A percentile compares a stretch with the other conserved stretches of the same genome.
phyloP scores from a whole-genome alignment of 768 basidiomycete species.

The Lentinula edodes region DNA sequence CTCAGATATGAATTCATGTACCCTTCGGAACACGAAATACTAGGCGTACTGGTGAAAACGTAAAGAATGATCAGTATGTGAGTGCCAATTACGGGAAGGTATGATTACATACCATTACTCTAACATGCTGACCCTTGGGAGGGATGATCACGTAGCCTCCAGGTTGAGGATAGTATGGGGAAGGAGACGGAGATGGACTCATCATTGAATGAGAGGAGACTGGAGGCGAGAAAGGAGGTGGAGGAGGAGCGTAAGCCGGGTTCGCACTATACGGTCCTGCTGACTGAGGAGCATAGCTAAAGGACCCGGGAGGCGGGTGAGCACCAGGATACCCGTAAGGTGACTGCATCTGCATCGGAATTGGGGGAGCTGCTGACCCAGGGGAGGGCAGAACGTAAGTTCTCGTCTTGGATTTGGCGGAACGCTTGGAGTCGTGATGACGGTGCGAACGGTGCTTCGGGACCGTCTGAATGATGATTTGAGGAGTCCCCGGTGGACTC shows the following conservation, averaged over 20 bases:
- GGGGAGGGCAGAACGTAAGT: neutral
- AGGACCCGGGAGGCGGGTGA: slow-evolving; percentile 1
- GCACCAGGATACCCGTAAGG: neutral
- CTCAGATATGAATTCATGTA: neutral
- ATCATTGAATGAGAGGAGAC: neutral
- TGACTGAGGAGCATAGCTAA: neutral
- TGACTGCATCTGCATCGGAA: neutral
- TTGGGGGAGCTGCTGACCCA: neutral
- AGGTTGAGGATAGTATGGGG: neutral
- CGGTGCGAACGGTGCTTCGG: slow-evolving; percentile 3
- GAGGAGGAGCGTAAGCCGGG: neutral
- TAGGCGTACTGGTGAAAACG: neutral
- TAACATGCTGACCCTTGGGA: neutral
- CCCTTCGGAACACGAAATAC: neutral
- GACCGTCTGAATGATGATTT: neutral
- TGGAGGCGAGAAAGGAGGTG: neutral
- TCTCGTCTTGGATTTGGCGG: neutral
- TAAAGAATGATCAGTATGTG: neutral
- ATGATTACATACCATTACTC: neutral
- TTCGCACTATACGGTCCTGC: neutral
- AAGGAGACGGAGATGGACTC: neutral
- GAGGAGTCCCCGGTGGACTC: neutral
- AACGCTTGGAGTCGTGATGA: neutral
- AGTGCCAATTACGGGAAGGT: neutral
- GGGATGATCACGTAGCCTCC: neutral